Base-by-base conservation (phyloP, 1,284 basidiomycete species). In the Mycena citricolor region DNA sequence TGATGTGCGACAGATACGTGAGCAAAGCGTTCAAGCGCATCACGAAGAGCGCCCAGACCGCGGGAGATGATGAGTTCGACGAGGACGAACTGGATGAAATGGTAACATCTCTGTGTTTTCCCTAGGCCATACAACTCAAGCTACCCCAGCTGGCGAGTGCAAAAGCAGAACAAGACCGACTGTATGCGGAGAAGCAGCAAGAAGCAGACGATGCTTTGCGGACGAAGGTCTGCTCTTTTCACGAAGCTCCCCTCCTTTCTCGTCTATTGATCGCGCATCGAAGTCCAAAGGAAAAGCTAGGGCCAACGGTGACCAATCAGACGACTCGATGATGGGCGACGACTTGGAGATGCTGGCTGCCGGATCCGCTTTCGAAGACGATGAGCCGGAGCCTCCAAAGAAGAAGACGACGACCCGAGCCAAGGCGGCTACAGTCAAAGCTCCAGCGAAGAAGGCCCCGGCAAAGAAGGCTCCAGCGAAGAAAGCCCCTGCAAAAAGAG, bases 241-340 rank as follows among this genome's bases (percentile, higher is more conserved):
- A n/a, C n/a, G n/a, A n/a, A n/a, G n/a, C 21, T 32, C 11, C 19
- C 39, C 39, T 17, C 17, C 23, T 12, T 24, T 32, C 24, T 50
- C 23, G 12, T 12, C 32, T 14, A 14, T 29, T 37, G 16, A 34
- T 1, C 10, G 10, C 25, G 21, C 24, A 37, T 29, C 34, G n/a
- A 74, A 86, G 62, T 75, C 66, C 17, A 83, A 81, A 57, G 70
- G 67, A 16, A 73, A 69, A 55, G 70, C 65, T 16, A 66, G 66
- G 4, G 71, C 72, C 10, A 74, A 72, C 14, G 78, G 74, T 31
- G 74, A 64, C 4, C 68, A 67, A 25, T 89, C 86, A 1, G 77
- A 77, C 20, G 90, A 94, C 59, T 93, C 89, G 12, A 94, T 93
- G 88, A 69, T 76, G 69, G 75, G 81, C 76, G 79, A 84, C 33